These are phyloP conservation scores for Grosmannia clavigera DNA, from an alignment of 2,329 filamentous ascomycete genomes.

Conservation along the genomic window DNA sequence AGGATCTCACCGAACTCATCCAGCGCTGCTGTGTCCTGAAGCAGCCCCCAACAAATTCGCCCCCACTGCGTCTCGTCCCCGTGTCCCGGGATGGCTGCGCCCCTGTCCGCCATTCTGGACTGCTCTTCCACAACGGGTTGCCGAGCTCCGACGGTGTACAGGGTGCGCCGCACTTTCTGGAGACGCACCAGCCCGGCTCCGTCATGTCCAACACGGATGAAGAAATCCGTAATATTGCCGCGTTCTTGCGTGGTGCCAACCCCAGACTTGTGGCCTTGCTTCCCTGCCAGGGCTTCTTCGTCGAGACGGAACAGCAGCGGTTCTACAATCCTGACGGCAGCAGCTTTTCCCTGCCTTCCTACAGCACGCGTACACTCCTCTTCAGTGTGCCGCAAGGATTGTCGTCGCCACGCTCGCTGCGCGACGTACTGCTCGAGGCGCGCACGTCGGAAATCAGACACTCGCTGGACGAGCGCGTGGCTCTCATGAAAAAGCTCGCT, in stretches of 20 bases:
- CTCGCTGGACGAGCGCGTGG: neutral
- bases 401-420: neutral
- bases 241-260: neutral
- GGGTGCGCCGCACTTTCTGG: neutral
- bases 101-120: neutral
- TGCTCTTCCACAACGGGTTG: neutral
- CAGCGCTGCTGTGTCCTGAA: neutral
- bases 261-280: neutral
- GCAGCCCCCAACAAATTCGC: no score
- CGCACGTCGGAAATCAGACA: neutral
- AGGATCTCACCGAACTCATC: neutral
- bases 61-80: neutral
- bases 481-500: neutral
- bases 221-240: neutral
- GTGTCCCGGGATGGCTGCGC: neutral
- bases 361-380: neutral
- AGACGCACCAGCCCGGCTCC: neutral
- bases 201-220: neutral
- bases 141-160: neutral
- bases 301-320: neutral
- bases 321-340: neutral
- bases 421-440: neutral
- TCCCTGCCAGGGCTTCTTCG: neutral
- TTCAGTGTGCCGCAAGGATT: neutral
- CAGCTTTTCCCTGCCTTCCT: neutral